Percentiles rank a stretch among this genome's conserved stretches.
Conservation (phyloP, 768 basidiomycete species). For the Pulveroboletus sp. region DNA sequence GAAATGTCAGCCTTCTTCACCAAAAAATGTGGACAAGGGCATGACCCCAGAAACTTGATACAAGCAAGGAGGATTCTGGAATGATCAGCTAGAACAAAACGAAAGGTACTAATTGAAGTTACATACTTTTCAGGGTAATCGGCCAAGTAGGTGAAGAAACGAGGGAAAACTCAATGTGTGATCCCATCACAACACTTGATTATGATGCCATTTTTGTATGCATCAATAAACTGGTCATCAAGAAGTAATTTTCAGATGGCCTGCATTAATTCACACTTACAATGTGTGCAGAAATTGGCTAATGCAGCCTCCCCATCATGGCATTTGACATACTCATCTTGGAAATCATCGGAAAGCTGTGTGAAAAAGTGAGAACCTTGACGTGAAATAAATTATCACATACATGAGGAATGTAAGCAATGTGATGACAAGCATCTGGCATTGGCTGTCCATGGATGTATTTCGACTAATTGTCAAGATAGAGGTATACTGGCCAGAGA, state of each 20-base stretch:
- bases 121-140: slow-evolving; percentile 2
- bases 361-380: neutral
- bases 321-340: neutral
- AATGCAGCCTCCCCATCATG: neutral
- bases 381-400: neutral
- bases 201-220: slow-evolving; percentile 14
- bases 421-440: neutral
- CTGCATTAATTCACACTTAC: slow-evolving; percentile 19
- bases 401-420: neutral
- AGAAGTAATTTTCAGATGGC: slow-evolving; percentile 14
- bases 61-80: neutral
- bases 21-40: slow-evolving; percentile 1
- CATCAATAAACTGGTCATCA: slow-evolving; percentile 15
- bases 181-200: neutral
- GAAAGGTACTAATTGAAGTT: neutral
- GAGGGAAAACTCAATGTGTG: neutral
- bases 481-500: neutral
- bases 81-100: too few relatives aligned
- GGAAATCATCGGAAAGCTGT: slow-evolving; percentile 8
- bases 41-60: slow-evolving; percentile 4
- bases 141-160: neutral
- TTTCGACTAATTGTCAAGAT: neutral
- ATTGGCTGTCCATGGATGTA: neutral
- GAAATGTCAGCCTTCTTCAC: neutral
- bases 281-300: slow-evolving; percentile 8